Percentiles rank a stretch among this genome's conserved stretches.
These are phyloP conservation scores for Akanthomyces uredinophilus DNA, from an alignment of 2,329 filamentous ascomycete genomes.

Conservation along the genomic window DNA sequence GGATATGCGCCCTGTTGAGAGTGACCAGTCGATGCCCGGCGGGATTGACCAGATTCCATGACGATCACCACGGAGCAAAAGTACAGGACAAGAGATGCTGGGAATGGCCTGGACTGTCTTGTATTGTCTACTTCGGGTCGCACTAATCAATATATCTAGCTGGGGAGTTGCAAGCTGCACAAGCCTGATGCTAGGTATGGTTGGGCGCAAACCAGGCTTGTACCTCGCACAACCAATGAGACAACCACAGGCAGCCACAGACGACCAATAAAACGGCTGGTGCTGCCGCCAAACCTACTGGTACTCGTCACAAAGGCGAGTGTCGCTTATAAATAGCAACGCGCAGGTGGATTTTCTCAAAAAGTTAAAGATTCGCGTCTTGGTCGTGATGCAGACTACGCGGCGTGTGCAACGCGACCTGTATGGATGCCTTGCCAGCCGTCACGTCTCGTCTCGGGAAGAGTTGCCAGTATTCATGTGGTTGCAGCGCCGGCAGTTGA, in stretches of 20 bases:
- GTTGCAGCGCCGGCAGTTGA: conserved; percentile 9
- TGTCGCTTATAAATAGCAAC: not conserved
- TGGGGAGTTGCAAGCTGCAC: not conserved
- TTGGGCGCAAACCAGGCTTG: not conserved
- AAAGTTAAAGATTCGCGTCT: not conserved
- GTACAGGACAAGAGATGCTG: not conserved
- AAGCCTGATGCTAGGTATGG: not conserved
- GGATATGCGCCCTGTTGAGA: not conserved
- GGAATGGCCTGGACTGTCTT: not conserved
- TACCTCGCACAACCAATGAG: not conserved
- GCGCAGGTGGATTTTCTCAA: not conserved
- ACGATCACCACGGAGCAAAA: not conserved
- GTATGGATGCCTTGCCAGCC: conserved; percentile 9
- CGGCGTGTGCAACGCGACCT: conserved; percentile 2
- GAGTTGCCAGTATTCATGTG: not conserved
- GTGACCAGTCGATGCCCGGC: not conserved
- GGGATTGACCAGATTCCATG: not conserved
- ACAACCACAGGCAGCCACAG: not conserved
- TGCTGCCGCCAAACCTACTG: not conserved
- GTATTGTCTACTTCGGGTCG: not conserved
- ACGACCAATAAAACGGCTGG: not conserved
- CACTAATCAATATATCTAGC: not conserved
- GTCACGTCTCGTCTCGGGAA: not conserved
- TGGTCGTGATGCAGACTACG: not conserved
- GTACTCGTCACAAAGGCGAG: not conserved